Conservation (phyloP, 2,329 filamentous ascomycete genomes). For the Thyridium curvatum region DNA sequence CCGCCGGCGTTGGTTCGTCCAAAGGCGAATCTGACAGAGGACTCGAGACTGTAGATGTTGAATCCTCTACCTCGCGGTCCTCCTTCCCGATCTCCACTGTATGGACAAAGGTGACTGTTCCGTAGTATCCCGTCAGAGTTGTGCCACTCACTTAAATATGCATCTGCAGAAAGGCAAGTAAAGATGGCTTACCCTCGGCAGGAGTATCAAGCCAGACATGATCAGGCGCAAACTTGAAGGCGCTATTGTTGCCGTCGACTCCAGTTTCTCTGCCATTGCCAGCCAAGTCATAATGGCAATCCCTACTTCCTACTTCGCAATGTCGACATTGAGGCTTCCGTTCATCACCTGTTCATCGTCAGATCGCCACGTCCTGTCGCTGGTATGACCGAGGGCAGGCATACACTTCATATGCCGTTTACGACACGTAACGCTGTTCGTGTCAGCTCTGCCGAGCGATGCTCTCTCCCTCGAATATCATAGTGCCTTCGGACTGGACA, state of each 20-base stretch:
- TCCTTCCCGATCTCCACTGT: no score
- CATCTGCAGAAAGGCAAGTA: no score
- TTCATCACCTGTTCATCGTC: conserved; percentile 1
- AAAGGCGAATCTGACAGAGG: no score
- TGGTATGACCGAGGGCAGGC: background rate
- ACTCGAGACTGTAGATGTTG: no score
- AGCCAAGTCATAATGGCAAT: no score
- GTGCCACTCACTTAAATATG: no score
- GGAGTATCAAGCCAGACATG: conserved; percentile 2
- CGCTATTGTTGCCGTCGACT: background rate
- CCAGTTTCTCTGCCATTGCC: background rate
- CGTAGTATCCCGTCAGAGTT: no score
- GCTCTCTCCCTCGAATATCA: no score
- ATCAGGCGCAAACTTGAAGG: conserved; percentile 1
- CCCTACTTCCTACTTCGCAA: background rate
- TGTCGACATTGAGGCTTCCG: conserved; percentile 1
- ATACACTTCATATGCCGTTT: conserved; percentile 3
- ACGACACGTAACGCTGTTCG: background rate
- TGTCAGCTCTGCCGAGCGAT: background rate
- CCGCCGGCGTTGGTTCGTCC: no score
- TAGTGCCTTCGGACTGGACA: background rate
- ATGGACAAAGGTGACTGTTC: no score
- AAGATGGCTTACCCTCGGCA: no score
- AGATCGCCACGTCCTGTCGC: background rate
- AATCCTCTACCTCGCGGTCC: no score